phyloP scores from a whole-genome alignment of 2,329 filamentous ascomycete species.

The Exophiala lecanii-corni region DNA sequence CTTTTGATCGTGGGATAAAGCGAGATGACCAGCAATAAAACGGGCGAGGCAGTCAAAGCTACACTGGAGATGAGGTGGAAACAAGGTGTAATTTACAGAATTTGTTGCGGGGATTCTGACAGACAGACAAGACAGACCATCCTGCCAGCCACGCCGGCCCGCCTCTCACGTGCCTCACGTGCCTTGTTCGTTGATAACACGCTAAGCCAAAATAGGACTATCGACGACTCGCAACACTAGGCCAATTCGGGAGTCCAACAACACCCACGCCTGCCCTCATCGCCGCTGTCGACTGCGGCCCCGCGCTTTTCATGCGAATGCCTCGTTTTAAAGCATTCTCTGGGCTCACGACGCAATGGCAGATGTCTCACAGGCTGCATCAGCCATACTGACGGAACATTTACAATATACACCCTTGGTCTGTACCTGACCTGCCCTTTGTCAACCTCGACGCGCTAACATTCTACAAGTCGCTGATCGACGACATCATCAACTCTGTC shows the following conservation, averaged over 20 bases:
- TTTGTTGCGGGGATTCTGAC: neutral
- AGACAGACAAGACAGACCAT: neutral
- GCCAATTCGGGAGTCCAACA: too few species aligned
- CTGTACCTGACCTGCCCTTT: slow-evolving; percentile 41
- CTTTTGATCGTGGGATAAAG: neutral
- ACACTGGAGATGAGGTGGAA: neutral
- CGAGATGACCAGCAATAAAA: neutral
- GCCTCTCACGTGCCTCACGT: too few species aligned
- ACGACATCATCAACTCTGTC: slow-evolving; percentile 96
- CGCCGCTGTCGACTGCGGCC: too few species aligned
- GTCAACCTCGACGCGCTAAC: slow-evolving; percentile 10
- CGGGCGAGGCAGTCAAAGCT: neutral
- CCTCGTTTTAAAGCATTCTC: too few species aligned
- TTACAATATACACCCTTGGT: slow-evolving; percentile 91
- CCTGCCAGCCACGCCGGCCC: too few species aligned
- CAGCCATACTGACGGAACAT: slow-evolving; percentile 81
- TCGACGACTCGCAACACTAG: too few species aligned
- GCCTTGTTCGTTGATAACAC: too few species aligned
- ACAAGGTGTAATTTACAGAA: neutral
- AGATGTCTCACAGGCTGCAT: slow-evolving; percentile 33
- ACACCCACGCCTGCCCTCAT: too few species aligned
- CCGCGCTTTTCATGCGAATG: too few species aligned
- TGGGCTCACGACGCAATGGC: too few species aligned
- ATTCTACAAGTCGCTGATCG: slow-evolving; percentile 71
- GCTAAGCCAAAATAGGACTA: neutral